Conservation (phyloP, 768 basidiomycete species). For the Tylopilus subfusipes region DNA sequence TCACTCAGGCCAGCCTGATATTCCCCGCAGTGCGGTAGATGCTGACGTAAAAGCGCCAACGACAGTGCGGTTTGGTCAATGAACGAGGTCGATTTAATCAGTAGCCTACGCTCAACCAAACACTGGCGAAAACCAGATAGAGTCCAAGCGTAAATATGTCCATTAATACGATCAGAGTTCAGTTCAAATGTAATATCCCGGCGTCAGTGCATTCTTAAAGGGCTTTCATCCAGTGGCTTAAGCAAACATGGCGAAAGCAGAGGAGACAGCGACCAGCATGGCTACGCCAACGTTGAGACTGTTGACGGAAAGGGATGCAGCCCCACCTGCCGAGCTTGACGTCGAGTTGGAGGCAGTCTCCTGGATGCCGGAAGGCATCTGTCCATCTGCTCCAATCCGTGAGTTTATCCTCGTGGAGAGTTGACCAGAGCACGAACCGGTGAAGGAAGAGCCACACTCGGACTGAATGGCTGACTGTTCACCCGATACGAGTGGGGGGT, state of each 20-base stretch:
- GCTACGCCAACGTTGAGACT: conserved; percentile 25
- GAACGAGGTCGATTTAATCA: background rate
- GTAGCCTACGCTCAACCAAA: background rate
- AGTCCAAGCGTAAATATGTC: background rate
- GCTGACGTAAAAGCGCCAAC: conserved; percentile 23
- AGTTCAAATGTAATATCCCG: no score
- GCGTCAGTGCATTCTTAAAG: background rate
- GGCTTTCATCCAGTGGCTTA: conserved; percentile 15
- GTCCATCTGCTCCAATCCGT: conserved; percentile 26
- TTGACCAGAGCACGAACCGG: conserved; percentile 36
- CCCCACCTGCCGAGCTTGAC: conserved; percentile 19
- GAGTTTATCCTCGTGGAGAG: background rate
- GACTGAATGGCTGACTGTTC: conserved; percentile 28
- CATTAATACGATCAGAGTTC: conserved; percentile 1
- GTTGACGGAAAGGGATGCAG: conserved; percentile 18
- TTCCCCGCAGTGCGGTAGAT: background rate
- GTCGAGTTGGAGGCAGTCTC: conserved; percentile 23
- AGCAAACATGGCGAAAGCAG: conserved; percentile 34
- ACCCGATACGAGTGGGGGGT: conserved; percentile 34
- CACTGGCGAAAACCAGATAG: background rate
- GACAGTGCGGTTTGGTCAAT: background rate
- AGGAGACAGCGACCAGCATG: conserved; percentile 33
- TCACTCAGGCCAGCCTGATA: background rate
- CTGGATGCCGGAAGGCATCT: conserved; percentile 27
- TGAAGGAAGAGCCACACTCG: conserved; percentile 51